Conservation (phyloP, 768 basidiomycete species). For the Roridomyces roridus region DNA sequence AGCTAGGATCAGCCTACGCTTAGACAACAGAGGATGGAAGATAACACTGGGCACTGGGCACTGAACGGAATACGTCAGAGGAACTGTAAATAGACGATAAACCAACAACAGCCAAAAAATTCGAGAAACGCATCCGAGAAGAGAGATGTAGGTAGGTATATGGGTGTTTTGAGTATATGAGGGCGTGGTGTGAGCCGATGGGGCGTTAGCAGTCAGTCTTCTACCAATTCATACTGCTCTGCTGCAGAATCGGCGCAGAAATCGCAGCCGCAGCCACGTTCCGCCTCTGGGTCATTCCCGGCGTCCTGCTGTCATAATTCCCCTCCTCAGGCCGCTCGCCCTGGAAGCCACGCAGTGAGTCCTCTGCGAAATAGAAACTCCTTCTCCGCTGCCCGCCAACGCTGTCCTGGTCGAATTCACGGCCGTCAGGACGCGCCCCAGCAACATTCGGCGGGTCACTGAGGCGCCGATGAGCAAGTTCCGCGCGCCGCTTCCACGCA, state of each 20-base stretch:
- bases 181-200: not conserved
- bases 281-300: slow-evolving; percentile 63
- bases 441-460: slow-evolving; percentile 55
- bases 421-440: slow-evolving; percentile 65
- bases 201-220: not conserved
- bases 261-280: slow-evolving; percentile 67
- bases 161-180: not conserved
- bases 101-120: no score
- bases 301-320: slow-evolving; percentile 39
- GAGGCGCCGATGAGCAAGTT: slow-evolving; percentile 74
- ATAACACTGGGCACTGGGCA: no score
- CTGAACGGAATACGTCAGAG: no score
- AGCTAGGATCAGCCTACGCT: no score
- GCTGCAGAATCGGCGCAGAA: slow-evolving; percentile 76
- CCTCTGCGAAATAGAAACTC: slow-evolving; percentile 89
- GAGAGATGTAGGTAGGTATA: not conserved
- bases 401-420: slow-evolving; percentile 80
- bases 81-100: no score
- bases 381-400: slow-evolving; percentile 74
- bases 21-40: no score
- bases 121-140: no score
- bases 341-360: slow-evolving; percentile 71
- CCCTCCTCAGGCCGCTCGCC: slow-evolving; percentile 42
- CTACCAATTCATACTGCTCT: slow-evolving; percentile 90
- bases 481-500: slow-evolving; percentile 68